These are phyloP conservation scores for Talaromyces stipitatus DNA, from an alignment of 495 filamentous ascomycete genomes.

Conservation along the genomic window DNA sequence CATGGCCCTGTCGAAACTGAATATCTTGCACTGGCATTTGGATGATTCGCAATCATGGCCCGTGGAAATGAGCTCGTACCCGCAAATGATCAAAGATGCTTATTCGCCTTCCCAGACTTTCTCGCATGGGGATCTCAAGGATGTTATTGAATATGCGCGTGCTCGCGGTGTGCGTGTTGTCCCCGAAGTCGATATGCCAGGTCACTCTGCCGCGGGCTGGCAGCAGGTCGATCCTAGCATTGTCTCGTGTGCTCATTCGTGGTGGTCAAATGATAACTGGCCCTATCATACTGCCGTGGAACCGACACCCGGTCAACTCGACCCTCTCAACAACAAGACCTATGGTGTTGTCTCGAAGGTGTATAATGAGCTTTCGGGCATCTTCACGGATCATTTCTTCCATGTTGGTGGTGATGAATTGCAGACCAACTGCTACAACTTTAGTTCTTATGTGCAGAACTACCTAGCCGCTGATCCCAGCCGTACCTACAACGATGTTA, in stretches of 20 bases:
- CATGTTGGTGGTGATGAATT: constrained; percentile 50
- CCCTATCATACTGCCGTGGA: constrained; percentile 45
- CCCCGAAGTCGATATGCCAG: constrained; percentile 47
- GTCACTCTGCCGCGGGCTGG: constrained; percentile 45
- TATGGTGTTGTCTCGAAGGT: constrained; percentile 45
- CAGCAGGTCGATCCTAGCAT: constrained; percentile 45
- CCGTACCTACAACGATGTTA: constrained; percentile 43
- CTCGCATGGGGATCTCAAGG: constrained; percentile 29
- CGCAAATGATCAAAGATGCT: constrained; percentile 47
- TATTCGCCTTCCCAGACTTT: constrained; percentile 41
- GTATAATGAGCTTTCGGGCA: constrained; percentile 42
- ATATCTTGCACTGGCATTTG: constrained; percentile 46
- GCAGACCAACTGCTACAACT: constrained; percentile 47
- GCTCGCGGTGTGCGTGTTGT: constrained; percentile 41
- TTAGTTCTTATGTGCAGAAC: constrained; percentile 33
- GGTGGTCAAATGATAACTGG: constrained; percentile 51
- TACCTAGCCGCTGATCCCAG: constrained; percentile 44
- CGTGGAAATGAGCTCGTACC: constrained; percentile 39
- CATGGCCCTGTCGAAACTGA: constrained; percentile 46
- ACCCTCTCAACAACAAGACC: constrained; percentile 47
- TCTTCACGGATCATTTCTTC: constrained; percentile 48
- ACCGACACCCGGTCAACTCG: constrained; percentile 49
- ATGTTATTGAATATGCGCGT: constrained; percentile 38
- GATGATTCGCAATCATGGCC: constrained; percentile 47
- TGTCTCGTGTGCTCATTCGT: constrained; percentile 43